Evolutionary conservation across 257 asterid species (phyloP).

Genomic region (Linaria vulgaris): DNA sequence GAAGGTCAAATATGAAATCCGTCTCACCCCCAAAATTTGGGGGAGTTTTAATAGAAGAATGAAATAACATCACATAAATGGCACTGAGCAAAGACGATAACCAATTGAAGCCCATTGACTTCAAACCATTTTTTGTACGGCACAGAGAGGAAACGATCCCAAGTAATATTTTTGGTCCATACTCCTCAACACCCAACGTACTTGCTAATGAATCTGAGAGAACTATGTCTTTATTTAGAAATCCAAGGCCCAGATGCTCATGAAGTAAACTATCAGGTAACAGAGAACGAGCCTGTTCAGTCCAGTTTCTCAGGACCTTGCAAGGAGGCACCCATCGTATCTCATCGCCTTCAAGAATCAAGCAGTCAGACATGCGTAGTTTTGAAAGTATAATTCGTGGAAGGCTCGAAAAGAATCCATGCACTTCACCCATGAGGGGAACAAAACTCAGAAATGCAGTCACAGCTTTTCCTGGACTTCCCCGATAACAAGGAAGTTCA

Average conservation of each 20-base stretch:
- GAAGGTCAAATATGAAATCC: constrained; percentile 51
- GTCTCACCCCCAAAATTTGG: constrained; percentile 41
- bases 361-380: constrained; percentile 76
- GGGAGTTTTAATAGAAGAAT: constrained; percentile 34
- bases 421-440: constrained; percentile 88
- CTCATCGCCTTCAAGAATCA: constrained; percentile 62
- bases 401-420: constrained; percentile 84
- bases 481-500: constrained; percentile 76
- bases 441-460: constrained; percentile 80
- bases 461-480: constrained; percentile 69
- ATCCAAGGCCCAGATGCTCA: constrained; percentile 88
- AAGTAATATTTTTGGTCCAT: constrained; percentile 70
- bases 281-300: constrained; percentile 61
- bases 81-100: constrained; percentile 73
- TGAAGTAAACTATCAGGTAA: constrained; percentile 67
- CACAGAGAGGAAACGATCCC: constrained; percentile 62
- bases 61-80: constrained; percentile 51
- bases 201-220: constrained; percentile 80
- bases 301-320: constrained; percentile 88
- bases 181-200: constrained; percentile 85
- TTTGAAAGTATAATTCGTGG: constrained; percentile 79
- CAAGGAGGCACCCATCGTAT: constrained; percentile 88
- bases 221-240: constrained; percentile 69
- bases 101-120: constrained; percentile 77
- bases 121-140: constrained; percentile 50